Base-by-base conservation (phyloP, 139 green algal species). In the Ostreobium quekettii region DNA sequence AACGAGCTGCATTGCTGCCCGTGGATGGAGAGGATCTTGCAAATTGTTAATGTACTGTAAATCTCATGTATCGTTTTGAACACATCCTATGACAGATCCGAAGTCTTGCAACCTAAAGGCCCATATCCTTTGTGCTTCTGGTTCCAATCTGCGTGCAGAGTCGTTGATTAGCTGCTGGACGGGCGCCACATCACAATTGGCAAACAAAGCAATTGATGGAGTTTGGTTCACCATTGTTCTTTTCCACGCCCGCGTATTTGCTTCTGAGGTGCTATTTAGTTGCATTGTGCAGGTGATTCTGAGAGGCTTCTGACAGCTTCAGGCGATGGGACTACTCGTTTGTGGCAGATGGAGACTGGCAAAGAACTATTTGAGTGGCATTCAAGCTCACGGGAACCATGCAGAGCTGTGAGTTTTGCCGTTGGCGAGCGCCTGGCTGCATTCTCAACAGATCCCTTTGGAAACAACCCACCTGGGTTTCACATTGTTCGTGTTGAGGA, bases 341-440 rank as follows among this genome's bases (percentile, higher is more conserved):
- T 99, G 3, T 99, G 95, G 95, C 83, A 96, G 65, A 74, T 96
- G 36, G 66, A 83, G 24, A 96, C 78, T 3, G 95, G 95, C 35
- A 74, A 87, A 69, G 78, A 88, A 76, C 82, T 92, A 28, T 89
- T 84, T 70, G 87, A 85, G 8, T 93, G 95, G 71, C 60, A 86
- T 29, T 90, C 92, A 57, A 67, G 88, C n/a, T n/a, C n/a, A n/a
- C n/a, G n/a, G 19, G 83, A 90, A 71, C 95, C 93, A 4, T 95
- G 85, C 77, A 73, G 74, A 35, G 36, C 47, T 71, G 67, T 64
- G 68, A 38, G 71, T 82, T 2, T 74, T 28, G 35, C 61, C 11
- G 36, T 68, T 4, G 61, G 61, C 19, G 95, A 97, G 67, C 60
- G 82, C 26, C 74, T 95, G 71, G 74, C 88, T 2, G 83, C 90